These are phyloP conservation scores for Leccinum incarnatum DNA, from an alignment of 768 basidiomycete species.

Conservation along the genomic window DNA sequence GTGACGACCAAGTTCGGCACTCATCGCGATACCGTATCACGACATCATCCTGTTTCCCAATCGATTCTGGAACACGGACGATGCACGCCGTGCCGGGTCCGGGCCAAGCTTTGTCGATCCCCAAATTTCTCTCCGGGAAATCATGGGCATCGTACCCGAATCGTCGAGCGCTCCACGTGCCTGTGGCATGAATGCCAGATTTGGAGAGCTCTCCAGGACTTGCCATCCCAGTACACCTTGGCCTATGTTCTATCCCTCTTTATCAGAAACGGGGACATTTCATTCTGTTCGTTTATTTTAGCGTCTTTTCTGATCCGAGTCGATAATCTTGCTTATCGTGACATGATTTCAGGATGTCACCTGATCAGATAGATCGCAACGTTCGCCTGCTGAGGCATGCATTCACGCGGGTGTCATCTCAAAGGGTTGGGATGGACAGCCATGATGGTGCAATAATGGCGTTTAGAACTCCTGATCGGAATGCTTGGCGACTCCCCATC, in stretches of 20 bases:
- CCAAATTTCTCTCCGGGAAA: background rate
- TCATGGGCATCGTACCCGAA: background rate
- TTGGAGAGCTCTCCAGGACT: background rate
- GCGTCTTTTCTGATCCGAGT: background rate
- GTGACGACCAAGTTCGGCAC: background rate
- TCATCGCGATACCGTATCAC: background rate
- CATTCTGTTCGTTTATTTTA: background rate
- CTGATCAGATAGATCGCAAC: slow-evolving; percentile 10
- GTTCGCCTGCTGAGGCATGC: background rate
- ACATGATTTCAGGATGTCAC: background rate
- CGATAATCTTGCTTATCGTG: background rate
- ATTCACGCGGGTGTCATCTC: background rate
- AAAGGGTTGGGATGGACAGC: background rate
- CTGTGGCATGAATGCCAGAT: background rate
- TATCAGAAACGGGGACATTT: background rate
- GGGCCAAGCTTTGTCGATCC: background rate
- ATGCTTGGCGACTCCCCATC: background rate
- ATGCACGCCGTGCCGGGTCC: background rate
- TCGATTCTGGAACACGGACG: background rate
- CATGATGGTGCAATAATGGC: background rate
- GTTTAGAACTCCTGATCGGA: background rate
- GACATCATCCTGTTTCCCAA: background rate
- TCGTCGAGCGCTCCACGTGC: background rate
- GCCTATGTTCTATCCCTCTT: background rate
- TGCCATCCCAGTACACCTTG: slow-evolving; percentile 5